Percentiles rank a stretch among this genome's conserved stretches.
Evolutionary conservation across 2,329 filamentous ascomycete genomes (phyloP).

Genomic region (Ascochyta lentis): DNA sequence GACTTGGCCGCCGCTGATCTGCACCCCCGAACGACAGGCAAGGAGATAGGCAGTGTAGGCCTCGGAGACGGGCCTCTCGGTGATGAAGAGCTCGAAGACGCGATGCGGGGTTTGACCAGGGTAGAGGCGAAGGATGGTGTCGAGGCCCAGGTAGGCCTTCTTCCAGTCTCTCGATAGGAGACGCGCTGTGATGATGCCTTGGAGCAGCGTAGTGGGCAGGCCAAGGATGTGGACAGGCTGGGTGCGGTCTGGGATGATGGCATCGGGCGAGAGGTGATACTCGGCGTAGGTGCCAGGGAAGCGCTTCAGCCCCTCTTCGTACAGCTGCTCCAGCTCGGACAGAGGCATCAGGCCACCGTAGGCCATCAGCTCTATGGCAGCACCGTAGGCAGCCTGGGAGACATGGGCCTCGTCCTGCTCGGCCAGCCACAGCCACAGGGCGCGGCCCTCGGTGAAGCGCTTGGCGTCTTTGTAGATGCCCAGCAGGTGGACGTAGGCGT

Average conservation of each 20-base stretch:
- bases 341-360: slow-evolving; percentile 49
- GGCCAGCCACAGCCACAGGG: slow-evolving; percentile 59
- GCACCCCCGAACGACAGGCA: slow-evolving; percentile 55
- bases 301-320: slow-evolving; percentile 53
- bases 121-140: slow-evolving; percentile 56
- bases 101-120: slow-evolving; percentile 51
- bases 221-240: slow-evolving; percentile 40
- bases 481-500: slow-evolving; percentile 55
- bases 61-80: slow-evolving; percentile 55
- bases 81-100: slow-evolving; percentile 55
- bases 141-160: slow-evolving; percentile 58
- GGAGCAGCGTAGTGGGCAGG: slow-evolving; percentile 53
- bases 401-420: slow-evolving; percentile 52
- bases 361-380: slow-evolving; percentile 58
- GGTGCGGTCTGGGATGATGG: slow-evolving; percentile 54
- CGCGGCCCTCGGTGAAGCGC: slow-evolving; percentile 47
- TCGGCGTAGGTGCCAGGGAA: slow-evolving; percentile 56
- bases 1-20: slow-evolving; percentile 39
- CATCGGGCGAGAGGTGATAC: slow-evolving; percentile 57
- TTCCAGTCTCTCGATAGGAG: slow-evolving; percentile 55
- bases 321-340: slow-evolving; percentile 54
- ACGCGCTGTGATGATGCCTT: slow-evolving; percentile 58
- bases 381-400: slow-evolving; percentile 55
- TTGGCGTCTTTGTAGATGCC: slow-evolving; percentile 55
- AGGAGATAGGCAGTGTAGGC: slow-evolving; percentile 57